Base-by-base conservation (phyloP, 139 green algal species). In the Haematococcus lacustris region DNA sequence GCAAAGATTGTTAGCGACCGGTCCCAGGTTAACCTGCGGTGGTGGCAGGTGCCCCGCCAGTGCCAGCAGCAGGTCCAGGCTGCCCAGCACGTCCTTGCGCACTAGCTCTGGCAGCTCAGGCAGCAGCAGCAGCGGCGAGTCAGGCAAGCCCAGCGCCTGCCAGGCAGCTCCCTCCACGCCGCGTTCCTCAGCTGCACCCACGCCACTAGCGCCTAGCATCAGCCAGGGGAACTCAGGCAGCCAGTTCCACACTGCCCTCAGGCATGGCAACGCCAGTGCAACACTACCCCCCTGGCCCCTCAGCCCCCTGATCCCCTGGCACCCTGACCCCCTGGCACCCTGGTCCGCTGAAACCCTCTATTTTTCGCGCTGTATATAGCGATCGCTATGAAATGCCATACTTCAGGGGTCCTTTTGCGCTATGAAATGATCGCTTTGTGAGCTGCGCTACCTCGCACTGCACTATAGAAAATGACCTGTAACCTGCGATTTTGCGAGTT, bases 11-110 rank as follows among this genome's bases (percentile, higher is more conserved):
- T 57, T 13, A 57, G 13, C 47, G 47, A 13, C 47, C 47, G 47
- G 47, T 21, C 47, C 21, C 21, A 21, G 13, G 13, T 21, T 57
- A 13, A 13, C 47, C 21, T 57, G 47, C 47, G 13, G 13, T 57
- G 47, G 47, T 57, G 47, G 28, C 39, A 74, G 38, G 50, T 79
- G 67, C 1, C 74, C 68, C 13, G 74, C 74, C 39, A 79, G 57
- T 17, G 74, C 74, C 59, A 79, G 68, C 74, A 79, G 74, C 40
- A 79, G n/a, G 28, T 79, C 74, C 59, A 75, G 62, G 1, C 33
- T 17, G 9, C 39, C 40, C 3, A 43, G 67, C 67, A 74, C 13
- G 59, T 79, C 66, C 28, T 59, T 57, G 13, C 51, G 50, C 2
- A 73, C 33, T 13, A 73, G 67, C 67, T 60, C 59, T 13, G 62